phyloP scores from a whole-genome alignment of 768 basidiomycete genomes.

The Leucogyrophana mollusca region DNA sequence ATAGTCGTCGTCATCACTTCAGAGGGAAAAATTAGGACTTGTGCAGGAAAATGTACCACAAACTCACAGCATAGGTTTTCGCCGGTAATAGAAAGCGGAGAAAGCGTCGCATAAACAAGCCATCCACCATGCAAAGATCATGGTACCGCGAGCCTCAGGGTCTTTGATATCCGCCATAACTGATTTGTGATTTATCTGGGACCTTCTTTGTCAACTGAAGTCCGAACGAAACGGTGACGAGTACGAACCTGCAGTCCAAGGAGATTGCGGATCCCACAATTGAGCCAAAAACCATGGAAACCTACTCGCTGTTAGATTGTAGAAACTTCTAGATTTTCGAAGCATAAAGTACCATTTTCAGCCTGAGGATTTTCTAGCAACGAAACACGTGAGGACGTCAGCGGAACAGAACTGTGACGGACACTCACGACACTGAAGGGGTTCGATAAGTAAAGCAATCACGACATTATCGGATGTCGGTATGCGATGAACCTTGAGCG shows the following conservation, averaged over 20 bases:
- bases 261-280: constrained; percentile 73
- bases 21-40: constrained; percentile 21
- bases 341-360: constrained; percentile 53
- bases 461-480: constrained; percentile 80
- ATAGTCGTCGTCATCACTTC: constrained; percentile 80
- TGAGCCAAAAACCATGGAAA: constrained; percentile 84
- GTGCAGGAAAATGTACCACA: constrained; percentile 2
- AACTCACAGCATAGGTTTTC: constrained; percentile 73
- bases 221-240: constrained; percentile 4
- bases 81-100: constrained; percentile 78
- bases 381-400: constrained; percentile 7
- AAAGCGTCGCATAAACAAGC: constrained; percentile 84
- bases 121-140: constrained; percentile 96
- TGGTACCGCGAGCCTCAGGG: constrained; percentile 73
- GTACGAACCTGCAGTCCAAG: constrained; percentile 65
- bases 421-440: constrained; percentile 82
- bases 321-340: constrained; percentile 13
- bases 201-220: constrained; percentile 4
- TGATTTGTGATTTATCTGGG: constrained; percentile 81
- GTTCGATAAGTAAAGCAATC: constrained; percentile 77
- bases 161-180: constrained; percentile 73
- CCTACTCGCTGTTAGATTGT: constrained; percentile 43
- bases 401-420: not conserved
- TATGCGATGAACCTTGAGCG: constrained; percentile 81
- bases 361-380: constrained; percentile 68